These are phyloP conservation scores for Aspergillus kassunensis DNA, from an alignment of 495 filamentous ascomycete genomes.

Conservation along the genomic window DNA sequence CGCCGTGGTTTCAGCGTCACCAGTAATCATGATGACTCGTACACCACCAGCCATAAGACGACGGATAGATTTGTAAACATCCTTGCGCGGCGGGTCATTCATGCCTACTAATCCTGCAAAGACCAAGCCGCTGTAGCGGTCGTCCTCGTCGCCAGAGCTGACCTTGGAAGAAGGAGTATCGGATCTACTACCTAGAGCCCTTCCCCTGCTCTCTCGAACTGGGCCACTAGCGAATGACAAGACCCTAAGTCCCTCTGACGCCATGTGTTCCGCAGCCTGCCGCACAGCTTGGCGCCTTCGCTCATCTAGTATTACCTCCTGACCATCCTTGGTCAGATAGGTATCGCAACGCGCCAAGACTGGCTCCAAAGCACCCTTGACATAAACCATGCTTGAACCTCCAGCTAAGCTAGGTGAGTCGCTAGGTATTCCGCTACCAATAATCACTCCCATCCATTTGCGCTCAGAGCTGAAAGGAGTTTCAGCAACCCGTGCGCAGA, in stretches of 20 bases:
- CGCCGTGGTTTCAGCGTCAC: constrained; percentile 90
- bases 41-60: constrained; percentile 91
- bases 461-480: constrained; percentile 94
- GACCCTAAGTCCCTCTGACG: constrained; percentile 83
- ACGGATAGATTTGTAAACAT: constrained; percentile 84
- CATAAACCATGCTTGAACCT: constrained; percentile 72
- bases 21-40: constrained; percentile 98
- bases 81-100: constrained; percentile 90
- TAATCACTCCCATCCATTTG: constrained; percentile 98
- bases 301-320: constrained; percentile 82
- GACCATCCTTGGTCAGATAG: constrained; percentile 81
- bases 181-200: constrained; percentile 41
- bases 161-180: constrained; percentile 45
- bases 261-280: constrained; percentile 85
- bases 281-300: constrained; percentile 67
- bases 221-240: constrained; percentile 85
- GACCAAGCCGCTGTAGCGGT: constrained; percentile 72
- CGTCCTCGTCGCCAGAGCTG: constrained; percentile 56
- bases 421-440: constrained; percentile 51
- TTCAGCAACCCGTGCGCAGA: constrained; percentile 73
- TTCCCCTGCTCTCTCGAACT: constrained; percentile 30
- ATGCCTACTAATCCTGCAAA: constrained; percentile 94
- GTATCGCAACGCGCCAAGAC: constrained; percentile 84
- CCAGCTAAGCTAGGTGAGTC: constrained; percentile 26
- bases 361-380: constrained; percentile 91